Evolutionary conservation across 2,329 filamentous ascomycete species (phyloP).

Genomic region (Trichophyton simii): DNA sequence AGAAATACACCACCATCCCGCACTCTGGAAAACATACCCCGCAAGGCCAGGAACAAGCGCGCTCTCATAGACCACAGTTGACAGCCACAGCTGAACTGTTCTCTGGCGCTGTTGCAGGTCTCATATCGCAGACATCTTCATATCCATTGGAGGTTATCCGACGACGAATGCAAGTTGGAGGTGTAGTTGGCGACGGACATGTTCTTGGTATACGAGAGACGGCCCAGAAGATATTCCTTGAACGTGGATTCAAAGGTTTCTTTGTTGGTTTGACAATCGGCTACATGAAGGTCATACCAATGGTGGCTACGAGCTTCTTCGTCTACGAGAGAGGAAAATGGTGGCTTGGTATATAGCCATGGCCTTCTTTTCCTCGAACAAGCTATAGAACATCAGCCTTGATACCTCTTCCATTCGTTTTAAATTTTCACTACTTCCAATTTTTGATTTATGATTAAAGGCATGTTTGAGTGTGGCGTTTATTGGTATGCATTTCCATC

Average conservation of each 20-base stretch:
- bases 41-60: slow-evolving; percentile 30
- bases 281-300: slow-evolving; percentile 84
- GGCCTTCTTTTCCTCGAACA: not conserved
- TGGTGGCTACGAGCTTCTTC: slow-evolving; percentile 63
- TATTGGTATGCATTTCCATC: not conserved
- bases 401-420: not conserved
- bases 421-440: not conserved
- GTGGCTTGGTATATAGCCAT: slow-evolving; percentile 49
- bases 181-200: slow-evolving; percentile 81
- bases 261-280: slow-evolving; percentile 90
- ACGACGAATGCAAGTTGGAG: slow-evolving; percentile 89
- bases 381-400: not conserved
- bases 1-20: slow-evolving; percentile 62
- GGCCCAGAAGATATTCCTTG: slow-evolving; percentile 57
- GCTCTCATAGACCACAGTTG: slow-evolving; percentile 53
- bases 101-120: slow-evolving; percentile 72
- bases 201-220: slow-evolving; percentile 69
- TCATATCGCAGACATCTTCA: slow-evolving; percentile 80
- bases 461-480: not conserved
- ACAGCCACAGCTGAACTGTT: slow-evolving; percentile 76
- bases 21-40: slow-evolving; percentile 33
- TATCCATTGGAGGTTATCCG: slow-evolving; percentile 91
- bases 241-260: slow-evolving; percentile 69
- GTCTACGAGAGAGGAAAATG: slow-evolving; percentile 55
- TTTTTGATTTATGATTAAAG: not conserved